Evolutionary conservation across 495 filamentous ascomycete genomes (phyloP), one percentile per base, ranked within the genome.

Genomic region (Cudoniella acicularis): DNA sequence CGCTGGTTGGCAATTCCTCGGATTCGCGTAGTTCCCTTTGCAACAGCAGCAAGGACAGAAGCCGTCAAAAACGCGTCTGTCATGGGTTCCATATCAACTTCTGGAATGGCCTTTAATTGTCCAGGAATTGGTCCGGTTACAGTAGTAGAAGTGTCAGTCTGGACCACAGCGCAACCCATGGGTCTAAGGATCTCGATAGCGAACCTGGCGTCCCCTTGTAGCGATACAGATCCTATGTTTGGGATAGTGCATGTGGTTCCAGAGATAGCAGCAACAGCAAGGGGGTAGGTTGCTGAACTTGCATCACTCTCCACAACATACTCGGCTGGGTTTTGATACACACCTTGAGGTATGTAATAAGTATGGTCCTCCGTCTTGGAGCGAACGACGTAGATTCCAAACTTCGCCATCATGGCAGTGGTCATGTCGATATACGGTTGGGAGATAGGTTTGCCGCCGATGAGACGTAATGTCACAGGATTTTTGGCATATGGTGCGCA

Each of bases 381-480:
- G 69, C 81, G 83, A 54, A 82, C 73, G 30, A 97, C 93, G 30
- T 87, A 70, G 52, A 98, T 85, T 41, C 94, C 94, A 67, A 99
- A 99, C 3, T 86, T 82, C 27, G 86, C 81, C 94, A 99, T 99
- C 92, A 99, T 98, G 18, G 91, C 83, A 13, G 90, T 92, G 16
- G 94, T 99, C 92, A 99, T 97, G 65, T 98, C 92, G 68, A 98
- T 98, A 67, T 99, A 99, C 16, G 87, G 87, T 70, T 97, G 91
- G 1, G 93, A 97, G 60, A 98, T 96, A 2, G 93, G 92, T 74
- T 95, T 96, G 54, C 92, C 94, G 42, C 93, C 93, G 42, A 96
- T 87, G 47, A 99, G 77, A 9, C 85, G 87, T 60, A 99, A 75
- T 6, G 91, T 96, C 24, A 98, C 92, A 1, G 94, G 90, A 64